Percentiles rank a stretch among this genome's conserved stretches.
Evolutionary conservation across 1,284 basidiomycete genomes (phyloP).

Genomic region (Tilletia setariae): DNA sequence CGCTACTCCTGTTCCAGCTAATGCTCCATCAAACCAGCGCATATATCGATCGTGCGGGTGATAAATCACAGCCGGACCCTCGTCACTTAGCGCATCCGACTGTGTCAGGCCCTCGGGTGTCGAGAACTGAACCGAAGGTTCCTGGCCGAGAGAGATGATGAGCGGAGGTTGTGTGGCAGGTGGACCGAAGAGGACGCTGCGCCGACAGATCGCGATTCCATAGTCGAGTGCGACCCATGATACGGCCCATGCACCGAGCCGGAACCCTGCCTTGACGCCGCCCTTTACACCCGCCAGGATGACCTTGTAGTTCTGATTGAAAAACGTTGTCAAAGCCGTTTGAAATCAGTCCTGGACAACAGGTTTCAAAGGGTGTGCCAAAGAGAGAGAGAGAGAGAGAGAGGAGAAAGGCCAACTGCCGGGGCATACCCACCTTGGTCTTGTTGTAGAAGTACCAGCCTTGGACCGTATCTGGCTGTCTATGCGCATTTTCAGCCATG

Average conservation of each 20-base stretch:
- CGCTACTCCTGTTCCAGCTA: conserved; percentile 2
- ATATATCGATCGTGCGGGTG: conserved; percentile 14
- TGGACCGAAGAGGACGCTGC: conserved; percentile 7
- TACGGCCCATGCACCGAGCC: conserved; percentile 38
- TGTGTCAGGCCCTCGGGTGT: not conserved
- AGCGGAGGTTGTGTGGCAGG: not conserved
- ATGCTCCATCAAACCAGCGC: conserved; percentile 13
- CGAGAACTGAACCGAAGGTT: too few relatives aligned
- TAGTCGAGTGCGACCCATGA: conserved; percentile 41
- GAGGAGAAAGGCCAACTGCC: too few relatives aligned
- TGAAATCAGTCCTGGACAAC: conserved; percentile 10
- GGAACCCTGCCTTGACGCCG: conserved; percentile 34
- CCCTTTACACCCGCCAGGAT: conserved; percentile 40
- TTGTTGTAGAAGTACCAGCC: conserved; percentile 55
- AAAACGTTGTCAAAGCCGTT: not conserved
- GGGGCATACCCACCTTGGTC: conserved; percentile 37
- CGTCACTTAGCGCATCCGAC: not conserved
- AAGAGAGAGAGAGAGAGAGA: not conserved
- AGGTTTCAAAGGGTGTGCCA: not conserved
- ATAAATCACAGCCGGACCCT: not conserved
- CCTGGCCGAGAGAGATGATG: too few relatives aligned
- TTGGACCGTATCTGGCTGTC: conserved; percentile 49
- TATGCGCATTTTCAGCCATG: conserved; percentile 53
- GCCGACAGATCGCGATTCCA: not conserved
- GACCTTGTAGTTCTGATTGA: conserved; percentile 43